These are phyloP conservation scores for Hylodesmum podocarpum DNA, from an alignment of 306 rosid genomes.

Conservation along the genomic window DNA sequence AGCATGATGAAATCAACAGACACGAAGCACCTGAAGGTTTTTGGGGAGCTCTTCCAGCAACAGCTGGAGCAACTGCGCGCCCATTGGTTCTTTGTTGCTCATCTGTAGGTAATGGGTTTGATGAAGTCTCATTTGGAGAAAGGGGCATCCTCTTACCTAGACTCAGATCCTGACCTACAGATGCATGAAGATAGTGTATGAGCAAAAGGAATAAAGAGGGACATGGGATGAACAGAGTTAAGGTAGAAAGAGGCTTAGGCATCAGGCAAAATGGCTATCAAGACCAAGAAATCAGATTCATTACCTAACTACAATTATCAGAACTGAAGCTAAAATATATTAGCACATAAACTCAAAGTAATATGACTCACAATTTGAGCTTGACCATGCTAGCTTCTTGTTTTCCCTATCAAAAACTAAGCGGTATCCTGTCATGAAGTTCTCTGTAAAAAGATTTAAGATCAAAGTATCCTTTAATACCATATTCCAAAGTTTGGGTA, in stretches of 20 bases:
- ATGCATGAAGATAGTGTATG: constrained; percentile 11
- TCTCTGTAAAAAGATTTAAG: constrained; percentile 57
- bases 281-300: constrained; percentile 2
- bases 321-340: constrained; percentile 13
- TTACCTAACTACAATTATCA: neutral
- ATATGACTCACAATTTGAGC: constrained; percentile 70
- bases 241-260: neutral
- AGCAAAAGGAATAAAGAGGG: neutral
- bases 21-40: constrained; percentile 73
- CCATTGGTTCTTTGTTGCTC: constrained; percentile 78
- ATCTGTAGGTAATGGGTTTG: constrained; percentile 74
- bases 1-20: constrained; percentile 29
- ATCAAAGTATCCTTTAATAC: constrained; percentile 2
- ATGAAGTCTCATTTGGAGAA: constrained; percentile 51
- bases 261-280: neutral
- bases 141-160: constrained; percentile 57
- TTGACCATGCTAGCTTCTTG: constrained; percentile 84
- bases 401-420: constrained; percentile 83
- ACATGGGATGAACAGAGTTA: neutral
- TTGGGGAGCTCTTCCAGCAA: constrained; percentile 85
- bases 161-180: constrained; percentile 77
- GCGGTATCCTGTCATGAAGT: constrained; percentile 85
- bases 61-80: constrained; percentile 79
- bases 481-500: neutral
- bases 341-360: constrained; percentile 11